Percentiles rank a stretch among this genome's conserved stretches.
These are phyloP conservation scores for Phyllosticta paracitricarpa DNA, from an alignment of 2,329 filamentous ascomycete species.

Conservation along the genomic window DNA sequence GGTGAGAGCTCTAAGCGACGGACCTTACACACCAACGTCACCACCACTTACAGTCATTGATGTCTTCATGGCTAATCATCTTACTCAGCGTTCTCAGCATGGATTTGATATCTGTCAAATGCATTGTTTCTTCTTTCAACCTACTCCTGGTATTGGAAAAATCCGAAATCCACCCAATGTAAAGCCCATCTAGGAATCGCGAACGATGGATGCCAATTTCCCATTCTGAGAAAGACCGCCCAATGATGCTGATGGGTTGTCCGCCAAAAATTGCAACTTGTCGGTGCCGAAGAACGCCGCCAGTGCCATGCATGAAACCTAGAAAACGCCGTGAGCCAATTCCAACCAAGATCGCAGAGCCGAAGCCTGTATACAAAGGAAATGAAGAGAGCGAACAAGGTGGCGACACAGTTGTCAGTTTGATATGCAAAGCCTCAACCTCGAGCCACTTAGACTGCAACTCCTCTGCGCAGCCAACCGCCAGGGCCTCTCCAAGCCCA, in stretches of 20 bases:
- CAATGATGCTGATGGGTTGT: neutral
- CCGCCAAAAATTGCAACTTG: neutral
- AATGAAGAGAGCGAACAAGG: neutral
- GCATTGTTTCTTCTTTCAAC: no score
- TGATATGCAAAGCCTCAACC: neutral
- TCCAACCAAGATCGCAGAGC: neutral
- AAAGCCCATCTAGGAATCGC: neutral
- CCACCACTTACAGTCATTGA: neutral
- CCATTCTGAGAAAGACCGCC: neutral
- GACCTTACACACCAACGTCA: neutral
- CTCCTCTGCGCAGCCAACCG: constrained; percentile 67
- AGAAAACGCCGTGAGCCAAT: neutral
- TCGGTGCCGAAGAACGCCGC: neutral
- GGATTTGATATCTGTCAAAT: no score
- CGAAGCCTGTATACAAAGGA: neutral
- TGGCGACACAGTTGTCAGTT: neutral
- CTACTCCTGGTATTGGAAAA: no score
- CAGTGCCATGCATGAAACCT: neutral
- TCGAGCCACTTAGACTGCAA: constrained; percentile 45
- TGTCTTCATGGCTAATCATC: no score
- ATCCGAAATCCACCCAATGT: neutral
- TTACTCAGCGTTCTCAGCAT: no score
- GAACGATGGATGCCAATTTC: neutral
- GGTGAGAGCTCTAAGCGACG: neutral
- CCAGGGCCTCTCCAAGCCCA: constrained; percentile 72